Base-by-base conservation (phyloP, 1,139 yeast genomes). In the Magnusiomyces tetraspermus region DNA sequence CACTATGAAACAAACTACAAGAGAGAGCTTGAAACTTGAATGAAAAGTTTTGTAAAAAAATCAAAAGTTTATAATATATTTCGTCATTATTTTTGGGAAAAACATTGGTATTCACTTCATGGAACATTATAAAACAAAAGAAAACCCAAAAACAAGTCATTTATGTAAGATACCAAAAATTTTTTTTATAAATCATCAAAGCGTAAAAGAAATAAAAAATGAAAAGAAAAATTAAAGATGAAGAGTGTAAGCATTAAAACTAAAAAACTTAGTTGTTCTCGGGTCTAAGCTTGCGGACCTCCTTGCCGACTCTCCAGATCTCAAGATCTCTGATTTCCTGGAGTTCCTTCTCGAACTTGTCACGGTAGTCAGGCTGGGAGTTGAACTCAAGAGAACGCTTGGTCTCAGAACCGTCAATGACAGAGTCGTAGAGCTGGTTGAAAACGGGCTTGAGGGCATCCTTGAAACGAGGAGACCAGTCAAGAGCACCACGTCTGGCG, bases 401-500 rank as follows among this genome's bases (percentile, higher is more conserved):
- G 72, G 98, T 92, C 82, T 92, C 98, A 65, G 89, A 73, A 73
- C 98, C 98, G 75, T 87, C 88, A 79, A 82, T 85, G 68, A 90
- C 96, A 60, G 95, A 82, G 74, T 85, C 90, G 81, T 92, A 92
- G 70, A 92, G 82, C 71, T 92, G 95, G 75, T 85, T 81, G 81
- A 92, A 92, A 58, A 92, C 97, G 69, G 98, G 98, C 81, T 92
- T 92, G 77, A 92, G 83, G 70, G 97, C 97, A 67, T 87, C 94
- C 83, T 89, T 89, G 88, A 92, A 92, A 75, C 83, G 78, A 76
- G 97, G 98, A 82, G 92, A 90, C 98, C 98, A 92, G 81, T 92
- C 98, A 69, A 92, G 83, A 71, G 98, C 98, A 82, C 98, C 98
- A 80, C 98, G 89, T 82, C 97, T 88, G 67, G 98, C 98, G 65